These are phyloP conservation scores for Hippophae gyantsensis DNA, from an alignment of 306 rosid species.

Conservation along the genomic window DNA sequence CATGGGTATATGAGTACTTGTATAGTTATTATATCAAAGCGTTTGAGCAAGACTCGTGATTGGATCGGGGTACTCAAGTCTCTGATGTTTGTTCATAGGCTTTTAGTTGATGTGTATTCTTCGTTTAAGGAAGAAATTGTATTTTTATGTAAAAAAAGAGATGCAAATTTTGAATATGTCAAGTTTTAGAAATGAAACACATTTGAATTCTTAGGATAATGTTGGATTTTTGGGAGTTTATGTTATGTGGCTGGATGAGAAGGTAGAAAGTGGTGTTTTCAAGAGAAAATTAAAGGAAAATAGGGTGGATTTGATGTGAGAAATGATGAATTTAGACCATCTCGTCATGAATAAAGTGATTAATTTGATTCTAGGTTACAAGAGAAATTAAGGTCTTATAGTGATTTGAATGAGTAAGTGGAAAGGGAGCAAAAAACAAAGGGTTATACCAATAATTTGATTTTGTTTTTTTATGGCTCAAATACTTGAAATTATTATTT, in stretches of 20 bases:
- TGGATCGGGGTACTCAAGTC: conserved; percentile 81
- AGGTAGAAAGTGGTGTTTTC: conserved; percentile 46
- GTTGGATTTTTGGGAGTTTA: conserved; percentile 57
- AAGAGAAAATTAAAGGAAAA: conserved; percentile 35
- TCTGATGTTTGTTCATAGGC: conserved; percentile 63
- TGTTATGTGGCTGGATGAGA: conserved; percentile 59
- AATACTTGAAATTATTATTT: no score
- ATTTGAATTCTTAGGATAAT: conserved; percentile 66
- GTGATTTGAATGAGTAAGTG: conserved; percentile 25
- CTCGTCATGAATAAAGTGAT: conserved; percentile 20
- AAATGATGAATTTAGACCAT: conserved; percentile 11
- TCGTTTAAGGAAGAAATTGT: conserved; percentile 64
- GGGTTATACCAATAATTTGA: conserved; percentile 28
- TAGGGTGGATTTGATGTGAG: conserved; percentile 14
- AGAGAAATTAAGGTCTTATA: conserved; percentile 30
- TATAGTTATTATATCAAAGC: conserved; percentile 42
- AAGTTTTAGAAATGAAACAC: conserved; percentile 74
- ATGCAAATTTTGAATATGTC: conserved; percentile 51
- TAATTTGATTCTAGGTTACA: conserved; percentile 29
- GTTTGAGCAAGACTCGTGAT: conserved; percentile 61
- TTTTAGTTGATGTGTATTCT: conserved; percentile 60
- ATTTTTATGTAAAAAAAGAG: conserved; percentile 36
- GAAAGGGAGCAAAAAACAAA: conserved; percentile 28
- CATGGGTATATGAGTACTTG: conserved; percentile 50
- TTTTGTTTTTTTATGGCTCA: no score